Evolutionary conservation across 1,284 basidiomycete species (phyloP).

Genomic region (Xanthoconium separans): DNA sequence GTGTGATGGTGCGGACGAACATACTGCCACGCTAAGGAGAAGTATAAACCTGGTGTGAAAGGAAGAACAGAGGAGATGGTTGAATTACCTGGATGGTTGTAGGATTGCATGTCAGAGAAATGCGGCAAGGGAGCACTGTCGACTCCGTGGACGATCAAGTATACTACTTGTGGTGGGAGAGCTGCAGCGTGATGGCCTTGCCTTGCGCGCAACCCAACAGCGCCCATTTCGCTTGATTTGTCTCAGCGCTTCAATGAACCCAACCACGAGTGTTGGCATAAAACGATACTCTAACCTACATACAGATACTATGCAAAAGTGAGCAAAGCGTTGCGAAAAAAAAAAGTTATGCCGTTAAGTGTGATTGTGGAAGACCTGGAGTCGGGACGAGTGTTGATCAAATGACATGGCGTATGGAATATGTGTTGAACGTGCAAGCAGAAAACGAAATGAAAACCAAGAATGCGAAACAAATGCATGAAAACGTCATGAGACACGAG

Average conservation of each 20-base stretch:
- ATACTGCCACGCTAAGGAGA: conserved; percentile 21
- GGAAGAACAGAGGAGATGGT: too few relatives aligned
- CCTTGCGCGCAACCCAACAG: neutral
- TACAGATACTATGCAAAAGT: conserved; percentile 32
- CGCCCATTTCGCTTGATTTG: conserved; percentile 27
- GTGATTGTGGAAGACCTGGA: conserved; percentile 22
- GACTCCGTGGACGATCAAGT: too few relatives aligned
- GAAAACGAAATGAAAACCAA: conserved; percentile 34
- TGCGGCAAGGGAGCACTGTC: neutral
- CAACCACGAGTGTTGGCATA: conserved; percentile 1
- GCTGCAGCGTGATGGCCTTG: conserved; percentile 2
- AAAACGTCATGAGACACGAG: conserved; percentile 33
- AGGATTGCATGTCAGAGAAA: conserved; percentile 23
- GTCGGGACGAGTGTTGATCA: conserved; percentile 13
- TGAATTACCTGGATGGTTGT: conserved; percentile 34
- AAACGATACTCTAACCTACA: conserved; percentile 41
- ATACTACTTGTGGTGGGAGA: too few relatives aligned
- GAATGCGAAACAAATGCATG: conserved; percentile 23
- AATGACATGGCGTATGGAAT: conserved; percentile 33
- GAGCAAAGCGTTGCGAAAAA: conserved; percentile 27
- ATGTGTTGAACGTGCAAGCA: conserved; percentile 33
- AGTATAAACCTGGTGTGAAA: neutral
- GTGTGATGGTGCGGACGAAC: conserved; percentile 24
- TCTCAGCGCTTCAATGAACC: neutral
- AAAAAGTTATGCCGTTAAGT: conserved; percentile 36